phyloP scores from a whole-genome alignment of 768 basidiomycete genomes.

The Trametes cubensis region DNA sequence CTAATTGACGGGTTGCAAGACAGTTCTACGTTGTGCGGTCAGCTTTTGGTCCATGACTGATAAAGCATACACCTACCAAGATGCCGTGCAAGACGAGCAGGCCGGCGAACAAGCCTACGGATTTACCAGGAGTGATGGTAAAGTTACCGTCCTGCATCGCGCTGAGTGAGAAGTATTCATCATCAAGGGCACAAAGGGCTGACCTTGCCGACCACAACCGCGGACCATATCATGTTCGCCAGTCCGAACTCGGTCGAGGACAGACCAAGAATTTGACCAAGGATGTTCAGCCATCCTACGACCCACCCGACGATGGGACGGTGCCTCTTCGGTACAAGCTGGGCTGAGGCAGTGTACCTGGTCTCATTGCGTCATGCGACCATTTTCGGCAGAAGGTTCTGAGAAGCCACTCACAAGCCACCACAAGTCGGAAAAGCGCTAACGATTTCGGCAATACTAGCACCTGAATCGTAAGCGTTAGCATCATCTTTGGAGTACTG shows the following conservation, averaged over 20 bases:
- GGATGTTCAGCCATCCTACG: constrained; percentile 83
- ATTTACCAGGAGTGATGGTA: constrained; percentile 66
- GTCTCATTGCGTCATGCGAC: neutral
- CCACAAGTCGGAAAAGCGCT: constrained; percentile 77
- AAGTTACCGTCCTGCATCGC: constrained; percentile 54
- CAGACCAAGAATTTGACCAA: constrained; percentile 84
- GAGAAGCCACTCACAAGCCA: constrained; percentile 54
- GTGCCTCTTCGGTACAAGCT: constrained; percentile 63
- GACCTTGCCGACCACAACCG: constrained; percentile 61
- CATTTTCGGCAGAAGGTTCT: neutral
- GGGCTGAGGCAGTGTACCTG: constrained; percentile 83
- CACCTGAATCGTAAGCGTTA: constrained; percentile 35
- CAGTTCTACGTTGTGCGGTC: constrained; percentile 51
- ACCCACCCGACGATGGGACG: constrained; percentile 77
- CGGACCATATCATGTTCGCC: constrained; percentile 79
- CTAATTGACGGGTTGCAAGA: constrained; percentile 73
- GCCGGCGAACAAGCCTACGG: constrained; percentile 76
- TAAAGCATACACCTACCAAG: constrained; percentile 44
- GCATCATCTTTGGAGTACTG: neutral
- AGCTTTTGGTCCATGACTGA: neutral
- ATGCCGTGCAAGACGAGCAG: constrained; percentile 79
- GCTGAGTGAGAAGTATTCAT: neutral
- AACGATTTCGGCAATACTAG: constrained; percentile 77
- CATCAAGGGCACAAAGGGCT: constrained; percentile 23
- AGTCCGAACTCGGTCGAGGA: constrained; percentile 87